phyloP scores from a whole-genome alignment of 257 asterid genomes.

The Scutellaria barbata region DNA sequence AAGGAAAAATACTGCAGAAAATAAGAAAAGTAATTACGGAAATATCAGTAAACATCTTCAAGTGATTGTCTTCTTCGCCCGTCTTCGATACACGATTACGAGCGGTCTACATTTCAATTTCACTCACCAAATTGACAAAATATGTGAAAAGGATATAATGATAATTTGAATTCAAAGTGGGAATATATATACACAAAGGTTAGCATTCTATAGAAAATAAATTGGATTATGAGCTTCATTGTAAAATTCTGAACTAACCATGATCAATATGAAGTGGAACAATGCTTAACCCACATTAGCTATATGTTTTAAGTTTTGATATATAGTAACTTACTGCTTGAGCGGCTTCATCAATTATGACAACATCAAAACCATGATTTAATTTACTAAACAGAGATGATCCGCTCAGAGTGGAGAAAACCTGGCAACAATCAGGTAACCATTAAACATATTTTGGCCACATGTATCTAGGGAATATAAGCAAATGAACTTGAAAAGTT shows the following conservation, averaged over 20 bases:
- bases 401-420: slow-evolving; percentile 96
- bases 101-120: no score
- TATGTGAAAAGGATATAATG: background rate
- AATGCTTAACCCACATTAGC: slow-evolving; percentile 1
- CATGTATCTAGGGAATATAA: slow-evolving; percentile 31
- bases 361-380: slow-evolving; percentile 92
- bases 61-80: no score
- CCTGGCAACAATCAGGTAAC: slow-evolving; percentile 61
- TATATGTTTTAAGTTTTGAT: slow-evolving; percentile 15
- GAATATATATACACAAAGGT: slow-evolving; percentile 13
- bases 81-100: no score
- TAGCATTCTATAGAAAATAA: slow-evolving; percentile 7
- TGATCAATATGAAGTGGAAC: background rate
- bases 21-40: no score
- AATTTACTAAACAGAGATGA: slow-evolving; percentile 77
- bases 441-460: slow-evolving; percentile 29
- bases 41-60: no score
- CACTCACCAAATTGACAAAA: background rate
- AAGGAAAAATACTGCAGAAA: no score
- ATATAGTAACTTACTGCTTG: slow-evolving; percentile 82
- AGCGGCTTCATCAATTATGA: slow-evolving; percentile 98
- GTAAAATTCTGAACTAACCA: no score
- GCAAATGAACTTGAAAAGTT: slow-evolving; percentile 24
- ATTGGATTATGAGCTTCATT: no score
- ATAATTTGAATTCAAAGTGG: background rate